phyloP scores from a whole-genome alignment of 345 rosid genomes.

The Camelina laxa region DNA sequence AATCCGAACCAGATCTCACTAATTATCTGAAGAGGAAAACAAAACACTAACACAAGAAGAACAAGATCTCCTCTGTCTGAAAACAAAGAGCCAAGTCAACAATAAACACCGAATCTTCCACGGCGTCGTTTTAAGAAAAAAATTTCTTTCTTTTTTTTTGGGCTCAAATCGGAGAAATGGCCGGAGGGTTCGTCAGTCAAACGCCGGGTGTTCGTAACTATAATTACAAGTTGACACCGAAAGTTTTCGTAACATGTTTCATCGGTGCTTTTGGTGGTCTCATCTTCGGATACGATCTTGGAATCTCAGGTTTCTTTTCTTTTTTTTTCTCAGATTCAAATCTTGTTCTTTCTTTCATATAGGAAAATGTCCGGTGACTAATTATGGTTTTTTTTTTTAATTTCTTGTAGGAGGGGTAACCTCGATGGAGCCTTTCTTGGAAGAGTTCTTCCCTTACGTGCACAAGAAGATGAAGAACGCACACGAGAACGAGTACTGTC shows the following conservation, averaged over 20 bases:
- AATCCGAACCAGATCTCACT: slow-evolving; percentile 20
- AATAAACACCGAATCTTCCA: slow-evolving; percentile 20
- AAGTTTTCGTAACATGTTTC: slow-evolving; percentile 66
- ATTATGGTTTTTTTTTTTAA: not conserved
- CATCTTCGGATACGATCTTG: slow-evolving; percentile 82
- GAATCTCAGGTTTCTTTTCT: slow-evolving; percentile 63
- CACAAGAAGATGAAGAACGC: slow-evolving; percentile 41
- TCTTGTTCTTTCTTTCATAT: not conserved
- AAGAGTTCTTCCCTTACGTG: slow-evolving; percentile 66
- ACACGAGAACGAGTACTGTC: slow-evolving; percentile 66
- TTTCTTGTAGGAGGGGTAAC: slow-evolving; percentile 74
- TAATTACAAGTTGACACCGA: slow-evolving; percentile 61
- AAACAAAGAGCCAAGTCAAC: slow-evolving; percentile 26
- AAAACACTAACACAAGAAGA: not conserved
- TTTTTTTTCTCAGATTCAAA: not conserved
- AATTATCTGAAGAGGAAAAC: not conserved
- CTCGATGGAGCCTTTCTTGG: slow-evolving; percentile 70
- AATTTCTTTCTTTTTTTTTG: no score
- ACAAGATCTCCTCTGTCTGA: slow-evolving; percentile 25
- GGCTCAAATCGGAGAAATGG: slow-evolving; percentile 45
- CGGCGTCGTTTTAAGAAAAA: slow-evolving; percentile 38
- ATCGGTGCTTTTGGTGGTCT: slow-evolving; percentile 90
- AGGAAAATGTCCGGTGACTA: not conserved
- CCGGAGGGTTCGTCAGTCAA: slow-evolving; percentile 54
- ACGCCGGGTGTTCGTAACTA: slow-evolving; percentile 46